A percentile compares a stretch with the other conserved stretches of the same genome.
Evolutionary conservation across 2,329 filamentous ascomycete species (phyloP).

Genomic region (Colletotrichum melonis): DNA sequence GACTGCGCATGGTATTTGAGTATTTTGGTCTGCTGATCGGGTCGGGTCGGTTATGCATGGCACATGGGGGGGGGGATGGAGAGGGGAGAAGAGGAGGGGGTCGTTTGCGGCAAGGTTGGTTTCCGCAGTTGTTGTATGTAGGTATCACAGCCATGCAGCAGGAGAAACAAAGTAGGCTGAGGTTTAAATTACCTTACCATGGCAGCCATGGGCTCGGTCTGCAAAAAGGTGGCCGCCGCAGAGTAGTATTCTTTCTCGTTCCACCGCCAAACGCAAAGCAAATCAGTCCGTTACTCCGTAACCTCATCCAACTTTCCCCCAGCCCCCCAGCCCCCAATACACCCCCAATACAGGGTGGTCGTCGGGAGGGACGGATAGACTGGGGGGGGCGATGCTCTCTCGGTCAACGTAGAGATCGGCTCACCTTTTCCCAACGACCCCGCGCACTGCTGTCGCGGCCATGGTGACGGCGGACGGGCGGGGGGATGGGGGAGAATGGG

Average conservation of each 20-base stretch:
- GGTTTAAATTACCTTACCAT: background rate
- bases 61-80: background rate
- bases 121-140: too few relatives aligned
- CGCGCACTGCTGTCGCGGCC: background rate
- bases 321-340: background rate
- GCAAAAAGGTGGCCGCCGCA: background rate
- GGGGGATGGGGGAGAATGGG: background rate
- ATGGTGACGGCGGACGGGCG: background rate
- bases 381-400: background rate
- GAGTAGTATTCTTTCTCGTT: background rate
- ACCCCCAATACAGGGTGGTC: background rate
- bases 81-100: background rate
- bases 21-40: slow-evolving; percentile 9
- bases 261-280: background rate
- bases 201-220: background rate
- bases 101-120: too few relatives aligned
- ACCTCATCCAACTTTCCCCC: background rate
- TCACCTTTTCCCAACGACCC: background rate
- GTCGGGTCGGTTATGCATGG: slow-evolving; percentile 19
- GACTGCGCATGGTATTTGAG: background rate
- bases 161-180: background rate
- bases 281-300: background rate
- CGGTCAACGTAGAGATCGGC: background rate
- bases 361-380: background rate
- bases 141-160: too few relatives aligned